Conservation (phyloP, 805 yeast genomes). For the Brettanomyces sp. region DNA sequence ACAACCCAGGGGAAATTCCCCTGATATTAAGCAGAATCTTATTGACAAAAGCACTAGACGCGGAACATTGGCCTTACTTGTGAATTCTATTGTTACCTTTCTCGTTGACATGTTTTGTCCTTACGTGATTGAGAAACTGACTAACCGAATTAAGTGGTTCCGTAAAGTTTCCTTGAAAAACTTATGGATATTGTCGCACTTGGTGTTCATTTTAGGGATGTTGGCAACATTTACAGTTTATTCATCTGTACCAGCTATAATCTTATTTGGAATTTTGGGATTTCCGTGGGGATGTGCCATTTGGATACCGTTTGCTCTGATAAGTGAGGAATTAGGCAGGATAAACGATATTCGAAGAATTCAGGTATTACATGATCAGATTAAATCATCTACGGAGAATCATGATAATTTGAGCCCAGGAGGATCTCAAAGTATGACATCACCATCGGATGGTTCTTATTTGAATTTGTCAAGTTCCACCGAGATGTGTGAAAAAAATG, state of each 20-base stretch:
- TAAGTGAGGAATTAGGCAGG: slow-evolving; percentile 47
- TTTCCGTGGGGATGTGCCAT: slow-evolving; percentile 57
- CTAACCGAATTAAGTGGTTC: background rate
- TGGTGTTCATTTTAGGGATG: slow-evolving; percentile 40
- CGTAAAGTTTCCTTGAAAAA: slow-evolving; percentile 21
- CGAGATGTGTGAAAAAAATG: slow-evolving; percentile 2
- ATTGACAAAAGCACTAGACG: slow-evolving; percentile 40
- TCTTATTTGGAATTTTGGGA: slow-evolving; percentile 44
- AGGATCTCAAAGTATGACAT: background rate
- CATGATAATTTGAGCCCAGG: background rate
- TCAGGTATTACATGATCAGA: slow-evolving; percentile 14
- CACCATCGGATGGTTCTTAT: background rate
- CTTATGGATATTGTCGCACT: slow-evolving; percentile 44
- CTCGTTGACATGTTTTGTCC: slow-evolving; percentile 37
- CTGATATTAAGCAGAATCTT: slow-evolving; percentile 23
- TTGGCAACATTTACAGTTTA: slow-evolving; percentile 35
- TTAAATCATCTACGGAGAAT: slow-evolving; percentile 4
- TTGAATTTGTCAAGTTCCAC: background rate
- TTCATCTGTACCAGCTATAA: slow-evolving; percentile 33
- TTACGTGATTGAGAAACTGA: slow-evolving; percentile 22
- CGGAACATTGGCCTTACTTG: slow-evolving; percentile 42
- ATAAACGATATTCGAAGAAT: slow-evolving; percentile 37
- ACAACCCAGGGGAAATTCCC: slow-evolving; percentile 33
- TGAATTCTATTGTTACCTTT: slow-evolving; percentile 40
- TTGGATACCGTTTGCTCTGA: slow-evolving; percentile 59